Percentiles rank a stretch among this genome's conserved stretches.
Conservation (phyloP, 257 asterid species). For the Solanum ossicruentum region DNA sequence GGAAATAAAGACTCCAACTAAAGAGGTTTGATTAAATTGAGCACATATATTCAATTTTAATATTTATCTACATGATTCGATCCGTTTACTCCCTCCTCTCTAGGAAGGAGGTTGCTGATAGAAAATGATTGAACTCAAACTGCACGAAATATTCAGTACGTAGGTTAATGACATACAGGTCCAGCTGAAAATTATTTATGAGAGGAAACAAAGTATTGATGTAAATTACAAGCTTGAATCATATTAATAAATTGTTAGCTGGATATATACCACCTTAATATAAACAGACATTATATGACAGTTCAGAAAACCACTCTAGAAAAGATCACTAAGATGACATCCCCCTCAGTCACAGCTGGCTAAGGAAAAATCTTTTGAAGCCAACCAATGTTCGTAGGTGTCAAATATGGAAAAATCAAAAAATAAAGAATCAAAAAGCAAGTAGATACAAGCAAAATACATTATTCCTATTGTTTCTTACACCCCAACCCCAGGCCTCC, state of each 20-base stretch:
- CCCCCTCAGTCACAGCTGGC: neutral
- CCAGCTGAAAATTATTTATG: neutral
- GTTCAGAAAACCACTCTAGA: neutral
- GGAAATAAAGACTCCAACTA: constrained; percentile 9
- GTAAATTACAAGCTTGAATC: neutral
- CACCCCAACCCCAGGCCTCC: neutral
- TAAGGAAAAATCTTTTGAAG: neutral
- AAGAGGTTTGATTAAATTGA: constrained; percentile 17
- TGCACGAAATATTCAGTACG: neutral
- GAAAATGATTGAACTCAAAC: neutral
- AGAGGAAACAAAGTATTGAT: neutral
- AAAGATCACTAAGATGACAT: neutral
- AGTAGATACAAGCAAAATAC: neutral
- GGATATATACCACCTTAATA: neutral
- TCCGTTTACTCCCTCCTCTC: neutral
- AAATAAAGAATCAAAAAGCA: neutral
- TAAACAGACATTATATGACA: neutral
- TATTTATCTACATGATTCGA: neutral
- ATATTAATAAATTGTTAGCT: neutral
- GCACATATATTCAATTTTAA: neutral
- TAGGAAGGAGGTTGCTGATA: neutral
- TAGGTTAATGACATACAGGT: neutral
- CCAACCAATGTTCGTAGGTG: neutral
- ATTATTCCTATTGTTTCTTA: neutral
- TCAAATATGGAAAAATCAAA: neutral